Conservation (phyloP, 23 red algal genomes). For the Gracilaria vermiculophylla region DNA sequence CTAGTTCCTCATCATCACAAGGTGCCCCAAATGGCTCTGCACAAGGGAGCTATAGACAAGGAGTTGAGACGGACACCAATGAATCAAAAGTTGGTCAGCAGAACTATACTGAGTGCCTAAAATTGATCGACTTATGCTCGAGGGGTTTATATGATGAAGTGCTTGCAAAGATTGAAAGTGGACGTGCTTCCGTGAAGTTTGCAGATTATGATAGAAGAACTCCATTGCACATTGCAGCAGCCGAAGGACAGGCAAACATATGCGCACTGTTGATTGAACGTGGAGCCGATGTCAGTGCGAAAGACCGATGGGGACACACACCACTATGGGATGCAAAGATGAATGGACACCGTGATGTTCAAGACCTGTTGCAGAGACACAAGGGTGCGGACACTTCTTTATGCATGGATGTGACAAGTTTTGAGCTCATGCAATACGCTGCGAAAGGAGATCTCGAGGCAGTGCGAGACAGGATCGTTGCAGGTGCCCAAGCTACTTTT, state of each 20-base stretch:
- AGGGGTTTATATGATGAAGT: conserved; percentile 52
- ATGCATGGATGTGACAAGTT: conserved; percentile 31
- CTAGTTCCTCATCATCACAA: neutral
- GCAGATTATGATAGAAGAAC: conserved; percentile 95
- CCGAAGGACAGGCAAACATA: conserved; percentile 74
- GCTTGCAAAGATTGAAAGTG: conserved; percentile 56
- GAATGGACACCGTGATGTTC: conserved; percentile 58
- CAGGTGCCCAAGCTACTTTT: conserved; percentile 63
- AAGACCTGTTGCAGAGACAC: conserved; percentile 29
- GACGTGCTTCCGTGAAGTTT: conserved; percentile 49
- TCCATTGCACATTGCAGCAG: conserved; percentile 87
- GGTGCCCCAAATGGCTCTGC: neutral
- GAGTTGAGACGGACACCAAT: no score
- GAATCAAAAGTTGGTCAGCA: conserved; percentile 17
- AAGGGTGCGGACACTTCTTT: conserved; percentile 27
- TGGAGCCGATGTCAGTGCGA: conserved; percentile 72
- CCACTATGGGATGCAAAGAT: conserved; percentile 83
- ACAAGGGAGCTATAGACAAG: neutral
- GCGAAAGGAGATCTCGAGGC: conserved; percentile 63
- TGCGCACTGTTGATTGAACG: conserved; percentile 77
- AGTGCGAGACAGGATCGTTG: conserved; percentile 64
- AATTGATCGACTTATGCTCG: conserved; percentile 60
- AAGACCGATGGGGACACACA: conserved; percentile 93
- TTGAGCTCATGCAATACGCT: conserved; percentile 76
- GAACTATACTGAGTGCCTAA: conserved; percentile 53